Evolutionary conservation across 805 yeast species (phyloP), one percentile per base, ranked within the genome.

Genomic region (Brettanomyces sp.): DNA sequence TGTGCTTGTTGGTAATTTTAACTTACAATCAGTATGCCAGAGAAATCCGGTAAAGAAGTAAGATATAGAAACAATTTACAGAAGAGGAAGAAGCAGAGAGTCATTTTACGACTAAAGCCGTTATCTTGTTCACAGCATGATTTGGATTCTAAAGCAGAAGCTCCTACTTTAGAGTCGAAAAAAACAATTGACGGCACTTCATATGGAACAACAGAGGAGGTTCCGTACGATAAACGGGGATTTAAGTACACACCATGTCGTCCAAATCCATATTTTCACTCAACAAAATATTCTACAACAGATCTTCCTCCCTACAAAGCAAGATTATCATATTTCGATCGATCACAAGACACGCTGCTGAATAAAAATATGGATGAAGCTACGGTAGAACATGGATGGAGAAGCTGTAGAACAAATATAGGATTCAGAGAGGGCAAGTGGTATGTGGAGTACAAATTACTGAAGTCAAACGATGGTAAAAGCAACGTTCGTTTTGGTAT

Each of bases 181-280:
- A 18, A 40, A 5, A 42, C 49, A 2, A 21, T 53, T 13, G 36
- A 43, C 11, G 45, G 42, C 6, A 45, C 44, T 7, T 43, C 55
- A 48, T 73, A 77, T 53, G 70, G 57, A 52, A 61, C 66, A 33
- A 69, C 74, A 23, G 95, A 85, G n/a, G 96, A 89, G 46, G 77
- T 80, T 44, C 96, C 97, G 0, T 69, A 75, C 53, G 88, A 88
- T 59, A 76, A 79, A 53, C 66, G 93, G 44, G 91, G 95, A 1
- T 91, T 82, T 66, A 79, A 87, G 50, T 91, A 90, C 61, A 70
- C 77, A 41, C 80, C 89, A 13, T 86, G 96, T 57, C 72, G 81
- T 3, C 89, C 95, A 0, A 80, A 80, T 53, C 82, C 85, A 2
- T 54, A 57, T 1, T 73, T 87, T 47, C 61, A 66, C 2, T 72